These are phyloP conservation scores for Xenoacremonium recifei DNA, from an alignment of 2,329 filamentous ascomycete genomes.

Conservation along the genomic window DNA sequence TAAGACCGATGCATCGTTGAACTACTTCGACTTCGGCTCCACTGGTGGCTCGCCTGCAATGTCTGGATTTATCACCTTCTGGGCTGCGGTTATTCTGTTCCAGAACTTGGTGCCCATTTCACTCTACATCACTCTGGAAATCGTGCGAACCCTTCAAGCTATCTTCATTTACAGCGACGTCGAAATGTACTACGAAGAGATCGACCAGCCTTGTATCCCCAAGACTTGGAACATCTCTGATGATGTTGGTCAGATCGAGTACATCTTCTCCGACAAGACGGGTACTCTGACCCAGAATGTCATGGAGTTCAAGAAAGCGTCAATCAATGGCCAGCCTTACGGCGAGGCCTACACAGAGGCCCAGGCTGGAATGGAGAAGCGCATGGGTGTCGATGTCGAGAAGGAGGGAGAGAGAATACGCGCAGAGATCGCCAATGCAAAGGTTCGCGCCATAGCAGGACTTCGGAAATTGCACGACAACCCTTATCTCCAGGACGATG, in stretches of 20 bases:
- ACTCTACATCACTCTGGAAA: constrained; percentile 94
- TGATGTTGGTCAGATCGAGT: constrained; percentile 96
- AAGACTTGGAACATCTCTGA: constrained; percentile 99
- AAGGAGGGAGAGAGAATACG: constrained; percentile 71
- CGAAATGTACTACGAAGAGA: constrained; percentile 93
- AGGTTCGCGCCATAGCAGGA: constrained; percentile 67
- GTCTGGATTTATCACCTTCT: constrained; percentile 95
- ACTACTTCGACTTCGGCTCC: constrained; percentile 83
- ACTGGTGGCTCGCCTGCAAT: constrained; percentile 72
- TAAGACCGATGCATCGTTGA: constrained; percentile 68
- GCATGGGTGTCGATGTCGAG: constrained; percentile 83
- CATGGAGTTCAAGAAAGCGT: constrained; percentile 99
- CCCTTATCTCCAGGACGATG: constrained; percentile 84
- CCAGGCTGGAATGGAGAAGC: constrained; percentile 92
- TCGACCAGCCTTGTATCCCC: constrained; percentile 92
- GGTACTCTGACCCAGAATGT: constrained; percentile 94
- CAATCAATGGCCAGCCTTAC: constrained; percentile 93
- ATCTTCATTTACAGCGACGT: constrained; percentile 97
- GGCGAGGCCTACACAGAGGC: constrained; percentile 98
- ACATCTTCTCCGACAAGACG: constrained; percentile 98
- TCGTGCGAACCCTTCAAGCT: constrained; percentile 88
- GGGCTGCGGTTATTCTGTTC: constrained; percentile 90
- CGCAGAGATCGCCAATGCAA: constrained; percentile 76
- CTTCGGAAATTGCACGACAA: constrained; percentile 82
- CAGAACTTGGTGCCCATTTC: constrained; percentile 99